Base-by-base conservation (phyloP, 2,329 filamentous ascomycete genomes). In the Colletotrichum lini region DNA sequence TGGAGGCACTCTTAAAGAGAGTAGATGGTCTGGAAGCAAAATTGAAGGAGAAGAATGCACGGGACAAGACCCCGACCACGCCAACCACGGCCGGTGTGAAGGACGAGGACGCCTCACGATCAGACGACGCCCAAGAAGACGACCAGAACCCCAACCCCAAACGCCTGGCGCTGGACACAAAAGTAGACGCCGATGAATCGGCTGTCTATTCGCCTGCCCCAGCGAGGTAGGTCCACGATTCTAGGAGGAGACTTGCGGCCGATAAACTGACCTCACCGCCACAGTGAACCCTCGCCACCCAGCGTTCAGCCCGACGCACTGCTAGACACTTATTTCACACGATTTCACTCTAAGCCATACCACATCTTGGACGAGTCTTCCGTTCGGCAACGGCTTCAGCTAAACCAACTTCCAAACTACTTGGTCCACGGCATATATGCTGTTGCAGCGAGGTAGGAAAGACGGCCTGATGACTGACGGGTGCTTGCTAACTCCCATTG, bases 21-120 rank as follows among this genome's bases (percentile, higher is more conserved):
- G 94, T 97, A 2, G 94, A 97, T 79, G 94, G 94, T 1, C 84
- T 97, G 61, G 94, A 97, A 80, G 94, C 93, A 78, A 90, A 92
- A 73, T 85, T 97, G 49, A 93, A 94, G 78, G 90, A 92, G 73
- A 90, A 91, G 77, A 91, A 90, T 74, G 80, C 81, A 13, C 80
- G 78, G 53, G 80, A 83, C 38, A 76, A 74, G 54, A 71, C 74
- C 1, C 73, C 76, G 10, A 72, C 72, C 21, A 75, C 73, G 45
- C 53, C 72, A 38, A 62, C 70, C 18, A 78, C 77, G 35, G 70
- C 70, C 21, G 72, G 58, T 50, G 49, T 74, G 52, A 66, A 65
- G 13, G 73, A 73, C 38, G 79, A 81, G 45, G 74, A 75, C 15
- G 61, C 75, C 26, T 75, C 78, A 6, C 70, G 76, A 21, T 54